Base-by-base conservation (phyloP, 2,329 filamentous ascomycete genomes). In the Huntiella moniliformis region DNA sequence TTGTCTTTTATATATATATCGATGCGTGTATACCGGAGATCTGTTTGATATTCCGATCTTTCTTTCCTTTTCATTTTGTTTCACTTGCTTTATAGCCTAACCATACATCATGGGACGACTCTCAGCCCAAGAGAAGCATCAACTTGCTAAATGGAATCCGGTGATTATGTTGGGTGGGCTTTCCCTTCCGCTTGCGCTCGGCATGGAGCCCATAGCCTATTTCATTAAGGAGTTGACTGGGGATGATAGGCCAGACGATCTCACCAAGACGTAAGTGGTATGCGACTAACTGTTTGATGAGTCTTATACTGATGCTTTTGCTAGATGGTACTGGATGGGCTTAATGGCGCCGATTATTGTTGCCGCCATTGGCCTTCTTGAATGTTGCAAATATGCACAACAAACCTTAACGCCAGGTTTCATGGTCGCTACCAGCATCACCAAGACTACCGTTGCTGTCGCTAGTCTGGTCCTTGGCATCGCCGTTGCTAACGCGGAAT, bases 381-480 rank as follows among this genome's bases (percentile, higher is more conserved):
- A 71, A 51, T 61, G 72, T 31, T 63, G 60, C 38, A 65, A 60
- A 52, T 66, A 62, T 48, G 60, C 63, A 41, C 60, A 63, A 28
- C 68, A 73, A 55, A 62, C 65, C 1, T 55, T 75, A 45, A 74
- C 71, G 8, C 71, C 71, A 2, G 67, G 70, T 56, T 66, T 65
- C 4, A 64, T 75, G 60, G 57, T 74, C 3, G 66, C 68, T 51
- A 66, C 64, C 13, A 66, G 71, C 49, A 56, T 67, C 47, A 51
- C 74, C 53, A 74, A 73, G 52, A 51, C 68, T 38, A 61, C 64
- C 0, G 63, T 69, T 15, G 62, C 68, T 0, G 51, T 59, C 5
- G 63, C 63, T 33, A 66, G 69, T 18, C 57, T 74, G 17, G 66
- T 60, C 1, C 60, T 75, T 57, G 60, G 17, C 57, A 59, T 15